These are phyloP conservation scores for Actinidia arguta DNA, from an alignment of 179 eudicot genomes.

Conservation along the genomic window DNA sequence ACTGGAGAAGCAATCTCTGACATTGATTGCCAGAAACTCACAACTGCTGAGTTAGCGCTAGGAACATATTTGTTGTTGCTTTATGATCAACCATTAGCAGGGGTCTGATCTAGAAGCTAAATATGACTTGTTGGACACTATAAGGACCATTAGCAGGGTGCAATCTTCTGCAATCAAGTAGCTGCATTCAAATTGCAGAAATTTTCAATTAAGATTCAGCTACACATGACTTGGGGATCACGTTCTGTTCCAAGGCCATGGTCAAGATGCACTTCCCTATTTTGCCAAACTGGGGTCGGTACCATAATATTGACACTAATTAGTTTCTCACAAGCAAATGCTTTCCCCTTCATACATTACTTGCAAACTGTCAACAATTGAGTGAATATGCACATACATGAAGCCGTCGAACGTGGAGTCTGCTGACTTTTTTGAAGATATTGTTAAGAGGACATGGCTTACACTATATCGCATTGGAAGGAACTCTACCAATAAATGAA, in stretches of 20 bases:
- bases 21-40: constrained; percentile 29
- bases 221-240: constrained; percentile 31
- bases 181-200: constrained; percentile 29
- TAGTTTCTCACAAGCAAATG: neutral
- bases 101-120: constrained; percentile 35
- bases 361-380: neutral
- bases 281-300: constrained; percentile 32
- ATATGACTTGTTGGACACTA: constrained; percentile 30
- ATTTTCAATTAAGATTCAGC: too few relatives aligned
- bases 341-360: neutral
- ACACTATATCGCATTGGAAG: constrained; percentile 9
- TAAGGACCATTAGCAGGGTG: constrained; percentile 32
- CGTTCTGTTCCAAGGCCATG: constrained; percentile 31
- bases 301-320: neutral
- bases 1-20: constrained; percentile 31
- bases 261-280: constrained; percentile 32
- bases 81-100: constrained; percentile 32
- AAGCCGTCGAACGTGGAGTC: constrained; percentile 26
- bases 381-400: constrained; percentile 19
- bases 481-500: constrained; percentile 13
- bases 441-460: constrained; percentile 24
- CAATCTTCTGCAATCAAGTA: constrained; percentile 37
- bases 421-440: constrained; percentile 27
- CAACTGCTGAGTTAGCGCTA: constrained; percentile 33
- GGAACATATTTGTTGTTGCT: constrained; percentile 31